Base-by-base conservation (phyloP, 495 filamentous ascomycete genomes). In the Penicillium cinerascens region DNA sequence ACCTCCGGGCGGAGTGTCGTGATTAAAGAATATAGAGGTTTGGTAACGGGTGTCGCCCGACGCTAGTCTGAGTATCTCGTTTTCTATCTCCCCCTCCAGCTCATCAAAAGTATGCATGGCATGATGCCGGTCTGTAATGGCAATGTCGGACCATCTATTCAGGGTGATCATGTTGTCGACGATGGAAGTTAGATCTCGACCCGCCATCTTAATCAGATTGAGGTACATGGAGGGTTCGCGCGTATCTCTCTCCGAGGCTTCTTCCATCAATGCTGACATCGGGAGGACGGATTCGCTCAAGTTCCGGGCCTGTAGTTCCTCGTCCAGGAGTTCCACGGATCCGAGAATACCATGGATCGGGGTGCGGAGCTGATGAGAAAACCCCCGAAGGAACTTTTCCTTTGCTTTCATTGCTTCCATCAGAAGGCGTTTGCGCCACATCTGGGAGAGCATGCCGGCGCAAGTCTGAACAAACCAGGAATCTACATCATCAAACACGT, bases 311-410 rank as follows among this genome's bases (percentile, higher is more conserved):
- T 44, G 21, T 0, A 60, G 29, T 33, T 60, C 52, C 17, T 60
- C 57, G 1, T 40, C 40, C 11, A 60, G 18, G n/a, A 56, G 52
- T 15, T 60, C 57, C 26, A 49, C 52, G 2, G 57, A 60, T 2
- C 57, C 57, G 15, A 60, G 45, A 20, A 56, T 60, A 2, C 52
- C 57, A 36, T 60, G 52, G 8, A 60, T 29, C 9, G 52, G 57
- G 5, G 57, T 60, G 0, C 57, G 48, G 2, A 60, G 48, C 27
- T 60, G 57, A 43, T 60, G 57, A 3, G 57, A 60, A 40, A 60
- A 52, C n/a, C 43, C 57, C 13, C 45, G 52, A 2, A 56, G 41
- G n/a, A 60, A 56, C n/a, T 55, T 60, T 38, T 60, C 57, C n/a
- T 60, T 60, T 33, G 52, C 49, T 39, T 37, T 49, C 45, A 56